Conservation (phyloP, 768 basidiomycete species). For the Kwoniella sp. region DNA sequence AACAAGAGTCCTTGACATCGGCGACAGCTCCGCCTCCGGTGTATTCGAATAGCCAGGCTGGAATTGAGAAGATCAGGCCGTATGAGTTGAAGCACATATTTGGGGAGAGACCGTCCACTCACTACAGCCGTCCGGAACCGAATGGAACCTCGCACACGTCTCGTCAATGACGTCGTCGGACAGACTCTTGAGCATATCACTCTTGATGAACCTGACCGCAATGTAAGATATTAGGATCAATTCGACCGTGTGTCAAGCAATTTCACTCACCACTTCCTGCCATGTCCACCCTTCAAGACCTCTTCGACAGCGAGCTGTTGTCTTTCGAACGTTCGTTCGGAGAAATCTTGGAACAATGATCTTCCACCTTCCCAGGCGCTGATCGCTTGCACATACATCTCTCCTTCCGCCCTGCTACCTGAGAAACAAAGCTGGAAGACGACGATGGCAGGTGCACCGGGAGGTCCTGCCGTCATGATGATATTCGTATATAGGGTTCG, state of each 20-base stretch:
- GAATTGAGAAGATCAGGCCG: background rate
- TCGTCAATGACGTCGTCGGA: slow-evolving; percentile 83
- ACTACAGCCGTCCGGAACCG: slow-evolving; percentile 91
- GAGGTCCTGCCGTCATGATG: slow-evolving; percentile 85
- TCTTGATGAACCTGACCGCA: slow-evolving; percentile 74
- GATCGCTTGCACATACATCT: slow-evolving; percentile 77
- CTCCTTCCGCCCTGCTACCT: slow-evolving; percentile 71
- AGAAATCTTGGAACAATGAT: slow-evolving; percentile 84
- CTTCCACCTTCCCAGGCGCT: slow-evolving; percentile 85
- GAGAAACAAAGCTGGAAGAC: slow-evolving; percentile 91
- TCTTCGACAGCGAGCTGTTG: slow-evolving; percentile 93
- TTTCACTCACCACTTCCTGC: slow-evolving; percentile 63
- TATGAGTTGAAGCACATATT: background rate
- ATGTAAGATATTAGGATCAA: background rate
- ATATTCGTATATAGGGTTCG: slow-evolving; percentile 87
- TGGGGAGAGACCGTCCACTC: slow-evolving; percentile 55
- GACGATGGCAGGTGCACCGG: slow-evolving; percentile 73
- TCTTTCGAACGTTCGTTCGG: slow-evolving; percentile 82
- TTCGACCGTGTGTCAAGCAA: background rate
- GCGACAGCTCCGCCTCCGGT: slow-evolving; percentile 73
- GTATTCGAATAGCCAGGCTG: slow-evolving; percentile 88
- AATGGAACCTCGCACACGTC: slow-evolving; percentile 77
- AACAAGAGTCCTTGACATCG: slow-evolving; percentile 70
- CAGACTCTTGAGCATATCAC: slow-evolving; percentile 76
- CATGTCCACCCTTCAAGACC: slow-evolving; percentile 68